Conservation (phyloP, 2,329 filamentous ascomycete species). For the Ceratocystiopsis minuta region DNA sequence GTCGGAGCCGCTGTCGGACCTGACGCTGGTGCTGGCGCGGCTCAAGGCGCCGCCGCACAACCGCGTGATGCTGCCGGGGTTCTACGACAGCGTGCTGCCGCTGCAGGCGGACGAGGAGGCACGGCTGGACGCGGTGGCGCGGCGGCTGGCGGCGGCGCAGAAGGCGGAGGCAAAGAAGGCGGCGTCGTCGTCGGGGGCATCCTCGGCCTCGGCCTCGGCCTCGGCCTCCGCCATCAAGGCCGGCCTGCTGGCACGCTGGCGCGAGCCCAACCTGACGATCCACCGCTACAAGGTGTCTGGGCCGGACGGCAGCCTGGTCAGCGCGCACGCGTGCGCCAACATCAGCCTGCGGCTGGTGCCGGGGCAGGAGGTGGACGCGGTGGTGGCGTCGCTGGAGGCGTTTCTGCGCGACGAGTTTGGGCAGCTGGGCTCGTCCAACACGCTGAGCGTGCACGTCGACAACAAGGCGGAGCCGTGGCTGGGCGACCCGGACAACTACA, state of each 20-base stretch:
- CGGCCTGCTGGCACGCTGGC: slow-evolving; percentile 84
- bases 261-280: slow-evolving; percentile 84
- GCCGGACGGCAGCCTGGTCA: slow-evolving; percentile 81
- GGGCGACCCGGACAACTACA: slow-evolving; percentile 74
- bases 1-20: slow-evolving; percentile 80
- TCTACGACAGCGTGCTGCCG: slow-evolving; percentile 70
- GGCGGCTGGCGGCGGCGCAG: slow-evolving; percentile 49
- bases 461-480: slow-evolving; percentile 94
- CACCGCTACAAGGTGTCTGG: slow-evolving; percentile 88
- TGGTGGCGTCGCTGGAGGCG: slow-evolving; percentile 46
- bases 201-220: too few species aligned
- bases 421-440: slow-evolving; percentile 62
- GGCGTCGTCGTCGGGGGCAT: too few species aligned
- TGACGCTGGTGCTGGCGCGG: slow-evolving; percentile 65
- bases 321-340: slow-evolving; percentile 70
- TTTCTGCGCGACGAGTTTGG: slow-evolving; percentile 58
- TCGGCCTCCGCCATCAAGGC: slow-evolving; percentile 59
- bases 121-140: slow-evolving; percentile 69
- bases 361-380: slow-evolving; percentile 70
- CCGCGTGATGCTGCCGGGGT: slow-evolving; percentile 66
- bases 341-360: slow-evolving; percentile 86
- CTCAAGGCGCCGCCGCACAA: slow-evolving; percentile 61
- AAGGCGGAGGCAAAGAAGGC: too few species aligned
- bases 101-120: slow-evolving; percentile 58
- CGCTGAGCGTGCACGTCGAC: slow-evolving; percentile 65